These are phyloP conservation scores for Entamoeba histolytica DNA, from an alignment of 208 protist species.

Conservation along the genomic window DNA sequence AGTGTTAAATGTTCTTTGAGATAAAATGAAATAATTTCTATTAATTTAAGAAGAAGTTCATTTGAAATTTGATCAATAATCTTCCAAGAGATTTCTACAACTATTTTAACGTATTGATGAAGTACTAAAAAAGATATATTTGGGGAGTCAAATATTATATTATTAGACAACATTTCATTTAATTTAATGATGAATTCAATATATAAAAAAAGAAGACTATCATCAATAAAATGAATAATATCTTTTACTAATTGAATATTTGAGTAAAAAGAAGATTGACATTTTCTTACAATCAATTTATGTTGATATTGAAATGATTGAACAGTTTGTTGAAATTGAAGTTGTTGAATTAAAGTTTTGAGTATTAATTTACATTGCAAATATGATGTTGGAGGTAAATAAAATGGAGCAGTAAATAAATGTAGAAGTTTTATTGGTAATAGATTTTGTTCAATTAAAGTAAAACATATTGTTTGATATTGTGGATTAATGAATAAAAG, in stretches of 20 bases:
- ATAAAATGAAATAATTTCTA: neutral
- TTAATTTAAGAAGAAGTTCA: neutral
- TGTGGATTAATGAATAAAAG: no score
- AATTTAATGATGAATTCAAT: no score
- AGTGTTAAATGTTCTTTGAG: neutral
- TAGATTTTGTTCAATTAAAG: no score
- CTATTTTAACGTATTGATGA: neutral
- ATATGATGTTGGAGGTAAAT: no score
- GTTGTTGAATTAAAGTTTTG: neutral
- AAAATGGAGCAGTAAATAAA: no score
- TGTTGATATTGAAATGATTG: neutral
- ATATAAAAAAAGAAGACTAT: neutral
- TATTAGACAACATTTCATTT: neutral
- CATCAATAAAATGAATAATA: neutral
- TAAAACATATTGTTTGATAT: no score
- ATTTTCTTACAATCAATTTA: neutral
- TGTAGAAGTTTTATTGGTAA: no score
- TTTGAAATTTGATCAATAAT: neutral
- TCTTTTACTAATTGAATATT: neutral
- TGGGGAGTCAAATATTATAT: neutral
- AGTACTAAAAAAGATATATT: neutral
- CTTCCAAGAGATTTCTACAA: neutral
- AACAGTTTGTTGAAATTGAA: neutral
- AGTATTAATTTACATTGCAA: no score
- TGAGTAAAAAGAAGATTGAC: neutral